A percentile compares a stretch with the other conserved stretches of the same genome.
These are phyloP conservation scores for Eucalyptus paniculata DNA, from an alignment of 345 rosid genomes.

Conservation along the genomic window DNA sequence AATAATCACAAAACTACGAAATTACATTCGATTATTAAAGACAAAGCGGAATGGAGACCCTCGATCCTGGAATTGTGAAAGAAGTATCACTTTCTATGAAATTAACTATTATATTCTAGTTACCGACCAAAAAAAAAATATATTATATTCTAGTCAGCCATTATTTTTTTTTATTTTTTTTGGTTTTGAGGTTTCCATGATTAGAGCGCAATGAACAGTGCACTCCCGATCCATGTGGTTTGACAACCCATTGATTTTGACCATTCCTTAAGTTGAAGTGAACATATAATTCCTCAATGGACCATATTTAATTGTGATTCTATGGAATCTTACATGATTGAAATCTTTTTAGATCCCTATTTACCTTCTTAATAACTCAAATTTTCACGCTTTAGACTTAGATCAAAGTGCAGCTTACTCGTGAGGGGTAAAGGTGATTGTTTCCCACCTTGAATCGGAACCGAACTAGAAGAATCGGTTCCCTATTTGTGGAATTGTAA, in stretches of 20 bases:
- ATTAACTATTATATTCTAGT: background rate
- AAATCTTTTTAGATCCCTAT: background rate
- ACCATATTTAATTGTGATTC: background rate
- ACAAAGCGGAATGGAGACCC: background rate
- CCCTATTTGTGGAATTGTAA: background rate
- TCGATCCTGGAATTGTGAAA: background rate
- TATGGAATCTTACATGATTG: background rate
- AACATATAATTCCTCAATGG: background rate
- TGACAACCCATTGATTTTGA: background rate
- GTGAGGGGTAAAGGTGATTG: background rate
- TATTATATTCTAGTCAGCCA: background rate
- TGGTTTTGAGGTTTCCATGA: background rate
- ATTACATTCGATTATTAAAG: background rate
- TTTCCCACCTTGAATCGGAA: background rate
- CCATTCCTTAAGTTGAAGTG: background rate
- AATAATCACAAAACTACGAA: background rate
- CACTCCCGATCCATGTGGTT: background rate
- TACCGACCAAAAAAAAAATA: background rate
- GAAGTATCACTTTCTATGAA: background rate
- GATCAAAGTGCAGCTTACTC: background rate
- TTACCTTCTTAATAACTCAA: background rate
- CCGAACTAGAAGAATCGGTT: too few species aligned
- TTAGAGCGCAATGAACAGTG: background rate
- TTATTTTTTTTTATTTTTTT: background rate
- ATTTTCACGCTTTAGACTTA: background rate